Evolutionary conservation across 2,329 filamentous ascomycete species (phyloP), one percentile per base, ranked within the genome.

Genomic region (Aspergillus sp.): DNA sequence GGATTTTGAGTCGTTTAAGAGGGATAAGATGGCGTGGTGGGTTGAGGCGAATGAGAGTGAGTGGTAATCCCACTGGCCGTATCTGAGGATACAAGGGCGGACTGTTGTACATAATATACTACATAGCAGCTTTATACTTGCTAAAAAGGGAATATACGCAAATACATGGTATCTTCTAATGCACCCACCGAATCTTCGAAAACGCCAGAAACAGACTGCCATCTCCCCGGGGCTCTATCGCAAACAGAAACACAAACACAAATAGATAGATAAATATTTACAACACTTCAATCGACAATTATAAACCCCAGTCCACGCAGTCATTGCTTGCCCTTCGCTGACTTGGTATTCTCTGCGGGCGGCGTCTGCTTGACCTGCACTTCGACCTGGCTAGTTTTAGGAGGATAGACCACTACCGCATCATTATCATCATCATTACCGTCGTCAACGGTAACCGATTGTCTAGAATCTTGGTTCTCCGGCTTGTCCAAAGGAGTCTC

Each of bases 1-100:
- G 91, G 87, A 94, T 64, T 93, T 89, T 69, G 81, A 83, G 42
- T 81, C 86, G 52, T 97, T 96, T 63, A 80, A 84, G 51, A 74
- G 75, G 57, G 83, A 93, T 51, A 94, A 89, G 72, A 72, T 85
- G 75, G 60, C 65, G 42, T 70, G 71, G 55, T 84, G 81, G 81
- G 71, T 76, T 49, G 75, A 72, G 8, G 65, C 59, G 0, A 63
- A 63, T 30, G 71, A 73, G 50, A 68, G 65, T 12, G 71, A 75
- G 48, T 71, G 71, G 52, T 63, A 57, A 49, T 41, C 34, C 6
- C 38, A 43, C 28, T n/a, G 19, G 19, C 19, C 19, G 19, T 19
- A 19, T 19, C 19, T 19, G 19, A 19, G 19, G 19, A 19, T 19
- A 19, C 19, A 19, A 19, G 19, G 19, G 19, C 19, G 5, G 34